Evolutionary conservation across 306 rosid species (phyloP).

Genomic region (Biancaea sappan): DNA sequence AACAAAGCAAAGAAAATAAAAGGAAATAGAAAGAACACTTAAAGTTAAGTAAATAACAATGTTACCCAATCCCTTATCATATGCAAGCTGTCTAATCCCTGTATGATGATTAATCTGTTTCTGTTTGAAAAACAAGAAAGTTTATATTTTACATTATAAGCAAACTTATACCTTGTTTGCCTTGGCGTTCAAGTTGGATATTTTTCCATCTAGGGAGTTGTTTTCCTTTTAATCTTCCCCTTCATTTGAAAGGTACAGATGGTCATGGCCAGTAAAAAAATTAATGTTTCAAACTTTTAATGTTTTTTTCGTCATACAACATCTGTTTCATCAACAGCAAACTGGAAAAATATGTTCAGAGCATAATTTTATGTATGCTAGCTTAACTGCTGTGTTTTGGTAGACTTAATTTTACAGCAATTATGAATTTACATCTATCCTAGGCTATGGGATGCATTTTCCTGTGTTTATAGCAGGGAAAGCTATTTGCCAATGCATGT

Average conservation of each 20-base stretch:
- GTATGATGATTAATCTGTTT: conserved; percentile 12
- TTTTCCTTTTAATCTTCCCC: conserved; percentile 1
- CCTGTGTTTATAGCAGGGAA: not conserved
- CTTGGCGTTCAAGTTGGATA: conserved; percentile 12
- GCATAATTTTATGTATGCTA: not conserved
- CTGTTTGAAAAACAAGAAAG: not conserved
- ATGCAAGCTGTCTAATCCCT: not conserved
- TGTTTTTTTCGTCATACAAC: not conserved
- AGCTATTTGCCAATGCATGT: conserved; percentile 12
- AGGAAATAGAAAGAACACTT: not conserved
- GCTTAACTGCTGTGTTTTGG: not conserved
- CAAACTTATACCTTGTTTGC: conserved; percentile 1
- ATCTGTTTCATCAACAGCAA: not conserved
- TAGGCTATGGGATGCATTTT: not conserved
- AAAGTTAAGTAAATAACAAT: not conserved
- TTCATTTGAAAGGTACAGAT: not conserved
- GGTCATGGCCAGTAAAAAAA: not conserved
- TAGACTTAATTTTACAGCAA: not conserved
- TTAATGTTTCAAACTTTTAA: not conserved
- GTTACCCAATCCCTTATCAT: not conserved
- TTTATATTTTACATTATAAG: not conserved
- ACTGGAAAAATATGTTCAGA: not conserved
- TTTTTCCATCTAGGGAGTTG: not conserved
- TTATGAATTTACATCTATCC: not conserved
- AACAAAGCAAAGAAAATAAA: not conserved